Percentiles rank a stretch among this genome's conserved stretches.
Evolutionary conservation across 1,284 basidiomycete genomes (phyloP).

Genomic region (Cerioporus squamosus): DNA sequence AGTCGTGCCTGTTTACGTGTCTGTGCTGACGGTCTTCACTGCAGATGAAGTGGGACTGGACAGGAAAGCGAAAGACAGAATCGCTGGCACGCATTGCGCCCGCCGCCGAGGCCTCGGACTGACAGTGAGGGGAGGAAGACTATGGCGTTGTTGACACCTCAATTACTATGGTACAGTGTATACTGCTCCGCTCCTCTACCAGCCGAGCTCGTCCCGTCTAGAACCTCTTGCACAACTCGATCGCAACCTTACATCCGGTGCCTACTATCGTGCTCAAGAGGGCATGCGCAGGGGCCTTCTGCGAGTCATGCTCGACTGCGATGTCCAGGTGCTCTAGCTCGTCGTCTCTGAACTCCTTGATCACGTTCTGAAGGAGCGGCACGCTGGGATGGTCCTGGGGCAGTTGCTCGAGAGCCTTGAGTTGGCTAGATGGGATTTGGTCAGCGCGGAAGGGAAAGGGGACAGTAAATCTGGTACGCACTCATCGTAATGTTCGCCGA

Average conservation of each 20-base stretch:
- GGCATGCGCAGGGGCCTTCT: slow-evolving; percentile 92
- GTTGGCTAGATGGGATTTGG: slow-evolving; percentile 57
- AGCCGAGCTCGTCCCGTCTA: slow-evolving; percentile 37
- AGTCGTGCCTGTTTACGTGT: neutral
- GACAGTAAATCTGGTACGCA: slow-evolving; percentile 46
- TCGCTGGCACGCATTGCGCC: slow-evolving; percentile 29
- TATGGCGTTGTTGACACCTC: slow-evolving; percentile 1
- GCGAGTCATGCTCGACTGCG: slow-evolving; percentile 88
- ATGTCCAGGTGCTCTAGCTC: slow-evolving; percentile 94
- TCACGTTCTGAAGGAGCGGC: slow-evolving; percentile 74
- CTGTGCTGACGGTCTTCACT: neutral
- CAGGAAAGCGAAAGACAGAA: slow-evolving; percentile 42
- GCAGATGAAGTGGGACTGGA: slow-evolving; percentile 42
- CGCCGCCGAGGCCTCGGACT: slow-evolving; percentile 22
- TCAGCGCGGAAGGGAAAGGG: neutral
- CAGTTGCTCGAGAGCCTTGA: slow-evolving; percentile 68
- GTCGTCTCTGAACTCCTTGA: slow-evolving; percentile 91
- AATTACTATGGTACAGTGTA: slow-evolving; percentile 17
- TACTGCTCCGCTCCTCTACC: slow-evolving; percentile 1
- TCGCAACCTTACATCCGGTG: slow-evolving; percentile 87
- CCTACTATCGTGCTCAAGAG: slow-evolving; percentile 87
- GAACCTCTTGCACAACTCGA: slow-evolving; percentile 85
- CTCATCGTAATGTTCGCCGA: slow-evolving; percentile 99
- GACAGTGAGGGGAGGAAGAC: slow-evolving; percentile 9
- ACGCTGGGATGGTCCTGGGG: slow-evolving; percentile 79